Conservation (phyloP, 2,329 filamentous ascomycete species). For the Hymenoscyphus linearis region DNA sequence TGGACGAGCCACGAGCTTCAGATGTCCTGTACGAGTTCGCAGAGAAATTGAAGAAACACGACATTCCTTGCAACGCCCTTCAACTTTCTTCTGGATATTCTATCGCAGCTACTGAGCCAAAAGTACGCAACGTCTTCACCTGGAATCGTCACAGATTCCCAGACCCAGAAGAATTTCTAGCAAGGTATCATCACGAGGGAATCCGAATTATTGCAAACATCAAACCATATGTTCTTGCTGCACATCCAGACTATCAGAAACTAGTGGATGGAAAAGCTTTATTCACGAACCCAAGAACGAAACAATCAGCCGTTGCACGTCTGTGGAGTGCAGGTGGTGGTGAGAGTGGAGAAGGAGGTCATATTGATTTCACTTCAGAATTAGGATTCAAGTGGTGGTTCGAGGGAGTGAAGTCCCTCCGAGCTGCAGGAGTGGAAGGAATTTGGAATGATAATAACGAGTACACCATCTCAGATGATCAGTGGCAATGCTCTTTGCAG, state of each 20-base stretch:
- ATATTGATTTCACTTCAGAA: slow-evolving; percentile 67
- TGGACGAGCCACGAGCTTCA: slow-evolving; percentile 48
- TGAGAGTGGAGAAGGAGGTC: slow-evolving; percentile 63
- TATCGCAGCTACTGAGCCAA: slow-evolving; percentile 59
- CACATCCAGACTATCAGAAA: slow-evolving; percentile 60
- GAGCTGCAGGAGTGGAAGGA: slow-evolving; percentile 60
- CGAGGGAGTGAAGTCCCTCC: slow-evolving; percentile 57
- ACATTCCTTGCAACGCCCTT: slow-evolving; percentile 47
- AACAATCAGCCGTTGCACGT: slow-evolving; percentile 50
- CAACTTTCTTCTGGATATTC: slow-evolving; percentile 53
- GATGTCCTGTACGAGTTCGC: slow-evolving; percentile 38
- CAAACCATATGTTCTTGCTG: slow-evolving; percentile 65
- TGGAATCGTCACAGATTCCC: slow-evolving; percentile 70
- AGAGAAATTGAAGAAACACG: slow-evolving; percentile 35
- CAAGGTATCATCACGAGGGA: slow-evolving; percentile 56
- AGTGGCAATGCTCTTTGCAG: slow-evolving; percentile 58
- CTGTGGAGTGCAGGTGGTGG: slow-evolving; percentile 70
- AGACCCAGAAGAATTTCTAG: slow-evolving; percentile 58
- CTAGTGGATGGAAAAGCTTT: slow-evolving; percentile 55
- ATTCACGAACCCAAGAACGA: slow-evolving; percentile 54
- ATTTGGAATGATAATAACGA: slow-evolving; percentile 82
- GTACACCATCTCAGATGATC: slow-evolving; percentile 61
- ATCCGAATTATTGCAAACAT: slow-evolving; percentile 67
- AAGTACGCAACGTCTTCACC: slow-evolving; percentile 65
- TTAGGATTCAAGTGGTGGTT: slow-evolving; percentile 68